Percentiles rank a stretch among this genome's conserved stretches.
phyloP scores from a whole-genome alignment of 768 basidiomycete genomes.

The Pholiota conissans region DNA sequence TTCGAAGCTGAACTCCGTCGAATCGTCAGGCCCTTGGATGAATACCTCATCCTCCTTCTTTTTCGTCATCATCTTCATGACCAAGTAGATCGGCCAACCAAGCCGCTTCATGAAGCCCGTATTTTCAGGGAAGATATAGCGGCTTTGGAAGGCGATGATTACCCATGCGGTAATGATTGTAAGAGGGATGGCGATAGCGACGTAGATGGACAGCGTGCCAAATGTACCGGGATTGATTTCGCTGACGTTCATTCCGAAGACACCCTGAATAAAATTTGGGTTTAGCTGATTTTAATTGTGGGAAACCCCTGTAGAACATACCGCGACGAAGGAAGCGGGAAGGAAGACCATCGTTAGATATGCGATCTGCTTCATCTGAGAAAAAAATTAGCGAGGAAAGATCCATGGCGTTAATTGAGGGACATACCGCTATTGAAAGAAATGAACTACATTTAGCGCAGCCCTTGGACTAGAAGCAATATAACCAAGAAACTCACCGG shows the following conservation, averaged over 20 bases:
- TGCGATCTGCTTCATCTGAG: conserved; percentile 57
- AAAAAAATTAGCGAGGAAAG: conserved; percentile 1
- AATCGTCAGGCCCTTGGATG: background rate
- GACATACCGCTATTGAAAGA: conserved; percentile 19
- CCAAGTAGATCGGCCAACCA: conserved; percentile 22
- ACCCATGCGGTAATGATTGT: conserved; percentile 51
- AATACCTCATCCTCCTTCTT: background rate
- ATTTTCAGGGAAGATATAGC: conserved; percentile 28
- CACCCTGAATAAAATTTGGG: conserved; percentile 30
- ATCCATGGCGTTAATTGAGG: background rate
- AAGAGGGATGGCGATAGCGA: conserved; percentile 41
- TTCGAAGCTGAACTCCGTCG: background rate
- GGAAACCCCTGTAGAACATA: conserved; percentile 22
- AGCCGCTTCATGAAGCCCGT: conserved; percentile 20
- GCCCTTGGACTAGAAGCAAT: background rate
- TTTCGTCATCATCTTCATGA: conserved; percentile 9
- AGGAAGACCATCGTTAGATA: conserved; percentile 65
- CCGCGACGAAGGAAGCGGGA: conserved; percentile 54
- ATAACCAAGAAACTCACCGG: conserved; percentile 33
- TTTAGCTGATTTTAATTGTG: background rate
- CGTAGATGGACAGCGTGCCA: conserved; percentile 42
- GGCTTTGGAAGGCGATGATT: conserved; percentile 51
- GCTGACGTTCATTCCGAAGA: conserved; percentile 61
- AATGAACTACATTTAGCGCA: background rate
- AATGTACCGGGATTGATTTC: conserved; percentile 37